phyloP scores from a whole-genome alignment of 805 yeast genomes.

The Cyberlindnera mrakii region DNA sequence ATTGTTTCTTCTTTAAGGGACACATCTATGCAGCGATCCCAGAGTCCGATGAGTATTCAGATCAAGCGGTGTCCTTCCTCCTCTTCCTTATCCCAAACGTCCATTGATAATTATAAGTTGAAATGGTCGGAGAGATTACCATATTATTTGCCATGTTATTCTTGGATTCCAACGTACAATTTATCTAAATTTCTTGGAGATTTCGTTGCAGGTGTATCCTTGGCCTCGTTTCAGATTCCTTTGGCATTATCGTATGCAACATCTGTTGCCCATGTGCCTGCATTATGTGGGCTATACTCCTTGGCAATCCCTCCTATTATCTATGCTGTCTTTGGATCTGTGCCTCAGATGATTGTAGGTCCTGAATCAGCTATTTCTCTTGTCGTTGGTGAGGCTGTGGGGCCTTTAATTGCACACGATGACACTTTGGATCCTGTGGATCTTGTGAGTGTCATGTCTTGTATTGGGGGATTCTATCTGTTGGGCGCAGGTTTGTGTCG shows the following conservation, averaged over 20 bases:
- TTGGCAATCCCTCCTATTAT: constrained; percentile 73
- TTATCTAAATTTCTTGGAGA: constrained; percentile 45
- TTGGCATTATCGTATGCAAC: constrained; percentile 69
- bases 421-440: constrained; percentile 42
- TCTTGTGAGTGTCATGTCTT: constrained; percentile 62
- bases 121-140: constrained; percentile 32
- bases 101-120: constrained; percentile 5
- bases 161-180: constrained; percentile 58
- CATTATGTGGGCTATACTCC: constrained; percentile 72
- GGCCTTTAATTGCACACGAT: constrained; percentile 41
- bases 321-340: constrained; percentile 75
- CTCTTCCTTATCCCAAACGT: constrained; percentile 5
- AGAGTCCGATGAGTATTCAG: constrained; percentile 4
- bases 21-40: constrained; percentile 2
- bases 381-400: constrained; percentile 74
- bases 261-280: constrained; percentile 78
- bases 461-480: constrained; percentile 67
- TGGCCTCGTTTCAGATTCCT: constrained; percentile 91
- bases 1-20: constrained; percentile 13
- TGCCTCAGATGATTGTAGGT: constrained; percentile 85
- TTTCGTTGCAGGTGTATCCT: constrained; percentile 73
- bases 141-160: constrained; percentile 60
- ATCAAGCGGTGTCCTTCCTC: neutral
- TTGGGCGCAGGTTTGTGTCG: constrained; percentile 74
- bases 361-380: constrained; percentile 88